Evolutionary conservation across 331 rosid genomes (phyloP).

Genomic region (Ulmus americana): DNA sequence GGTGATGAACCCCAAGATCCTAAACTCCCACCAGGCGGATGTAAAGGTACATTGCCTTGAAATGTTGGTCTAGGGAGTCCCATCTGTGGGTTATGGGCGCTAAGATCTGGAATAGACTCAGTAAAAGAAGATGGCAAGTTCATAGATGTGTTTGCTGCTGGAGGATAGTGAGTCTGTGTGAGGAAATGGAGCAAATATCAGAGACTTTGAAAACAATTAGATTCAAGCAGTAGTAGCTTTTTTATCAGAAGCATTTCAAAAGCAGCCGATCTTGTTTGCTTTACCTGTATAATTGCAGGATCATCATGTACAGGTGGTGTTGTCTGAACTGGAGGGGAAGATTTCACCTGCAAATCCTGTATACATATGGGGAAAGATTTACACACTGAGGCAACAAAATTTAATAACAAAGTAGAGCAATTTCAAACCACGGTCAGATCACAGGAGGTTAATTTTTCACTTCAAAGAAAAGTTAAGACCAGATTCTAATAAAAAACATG

Average conservation of each 20-base stretch:
- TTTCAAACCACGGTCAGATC: no score
- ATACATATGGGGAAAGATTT: no score
- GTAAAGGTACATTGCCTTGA: conserved; percentile 28
- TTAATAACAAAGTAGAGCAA: no score
- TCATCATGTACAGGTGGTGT: conserved; percentile 17
- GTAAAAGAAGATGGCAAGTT: conserved; percentile 21
- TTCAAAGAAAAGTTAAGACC: no score
- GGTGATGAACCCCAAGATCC: conserved; percentile 34
- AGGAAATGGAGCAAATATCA: conserved; percentile 4
- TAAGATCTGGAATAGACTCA: conserved; percentile 25
- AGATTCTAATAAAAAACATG: no score
- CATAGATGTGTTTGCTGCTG: conserved; percentile 17
- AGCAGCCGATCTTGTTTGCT: neutral
- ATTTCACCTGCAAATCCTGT: conserved; percentile 31
- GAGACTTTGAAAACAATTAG: conserved; percentile 1
- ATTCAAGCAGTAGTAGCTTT: neutral
- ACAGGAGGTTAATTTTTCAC: no score
- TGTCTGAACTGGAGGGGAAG: conserved; percentile 19
- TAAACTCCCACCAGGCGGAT: conserved; percentile 26
- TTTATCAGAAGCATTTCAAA: neutral
- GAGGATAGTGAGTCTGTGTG: conserved; percentile 29
- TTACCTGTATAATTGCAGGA: conserved; percentile 32
- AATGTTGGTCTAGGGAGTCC: conserved; percentile 27
- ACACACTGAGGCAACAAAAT: no score
- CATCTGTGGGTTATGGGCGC: conserved; percentile 22